A percentile compares a stretch with the other conserved stretches of the same genome.
Evolutionary conservation across 129 eudicot genomes (phyloP).

Genomic region (Solidago caesia): DNA sequence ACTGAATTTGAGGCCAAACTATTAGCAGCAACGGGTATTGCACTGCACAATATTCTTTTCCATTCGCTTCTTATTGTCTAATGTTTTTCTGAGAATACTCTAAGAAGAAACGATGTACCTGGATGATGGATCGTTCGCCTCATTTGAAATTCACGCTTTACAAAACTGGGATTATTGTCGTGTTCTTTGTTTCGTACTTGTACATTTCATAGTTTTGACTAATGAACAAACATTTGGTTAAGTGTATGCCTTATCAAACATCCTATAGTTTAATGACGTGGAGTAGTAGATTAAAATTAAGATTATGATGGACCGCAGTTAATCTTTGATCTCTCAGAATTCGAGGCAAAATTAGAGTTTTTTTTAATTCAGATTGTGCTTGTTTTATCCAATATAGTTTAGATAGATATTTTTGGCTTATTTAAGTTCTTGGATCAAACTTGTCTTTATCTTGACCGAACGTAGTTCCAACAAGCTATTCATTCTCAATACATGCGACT

Average conservation of each 20-base stretch:
- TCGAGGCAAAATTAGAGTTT: no score
- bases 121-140: conserved; percentile 1
- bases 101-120: background rate
- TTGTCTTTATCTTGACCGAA: no score
- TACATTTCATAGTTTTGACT: background rate
- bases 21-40: conserved; percentile 3
- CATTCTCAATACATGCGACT: no score
- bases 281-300: background rate
- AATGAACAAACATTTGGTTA: background rate
- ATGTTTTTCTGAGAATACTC: background rate
- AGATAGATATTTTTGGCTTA: no score
- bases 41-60: background rate
- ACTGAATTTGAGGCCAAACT: conserved; percentile 11
- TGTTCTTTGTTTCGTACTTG: background rate
- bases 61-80: background rate
- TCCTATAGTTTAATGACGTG: background rate
- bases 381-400: no score
- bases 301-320: no score
- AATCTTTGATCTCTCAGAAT: no score
- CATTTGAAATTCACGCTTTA: no score
- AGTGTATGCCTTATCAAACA: background rate
- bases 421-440: no score
- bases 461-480: no score
- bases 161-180: no score
- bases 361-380: no score